phyloP scores from a whole-genome alignment of 169 alveolate genomes.

The Miamiensis avidus region DNA sequence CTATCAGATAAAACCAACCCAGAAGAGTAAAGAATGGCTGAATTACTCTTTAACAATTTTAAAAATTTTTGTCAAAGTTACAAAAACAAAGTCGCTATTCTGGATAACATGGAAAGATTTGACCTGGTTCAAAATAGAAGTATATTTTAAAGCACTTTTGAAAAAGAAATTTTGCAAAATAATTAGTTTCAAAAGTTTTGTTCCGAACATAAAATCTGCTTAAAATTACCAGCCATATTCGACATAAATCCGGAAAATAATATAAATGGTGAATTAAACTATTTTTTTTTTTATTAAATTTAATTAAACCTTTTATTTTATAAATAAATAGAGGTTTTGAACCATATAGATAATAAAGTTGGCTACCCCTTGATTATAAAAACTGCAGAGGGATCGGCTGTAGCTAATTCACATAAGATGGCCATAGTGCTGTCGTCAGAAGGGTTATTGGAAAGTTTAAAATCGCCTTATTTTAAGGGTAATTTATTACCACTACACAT shows the following conservation, averaged over 20 bases:
- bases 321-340: too few species aligned
- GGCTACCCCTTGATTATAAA: background rate
- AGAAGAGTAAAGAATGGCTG: background rate
- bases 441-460: background rate
- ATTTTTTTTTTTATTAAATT: too few species aligned
- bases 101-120: background rate
- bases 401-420: background rate
- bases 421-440: background rate
- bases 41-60: too few species aligned
- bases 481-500: background rate
- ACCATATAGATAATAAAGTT: background rate
- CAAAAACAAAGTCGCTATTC: background rate
- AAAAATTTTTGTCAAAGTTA: too few species aligned
- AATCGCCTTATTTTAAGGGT: background rate
- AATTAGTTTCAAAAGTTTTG: too few species aligned
- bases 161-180: too few species aligned
- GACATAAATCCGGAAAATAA: too few species aligned
- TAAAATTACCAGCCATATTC: too few species aligned
- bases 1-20: background rate
- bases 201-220: too few species aligned
- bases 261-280: too few species aligned
- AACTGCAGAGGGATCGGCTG: background rate
- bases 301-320: too few species aligned
- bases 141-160: too few species aligned
- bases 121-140: background rate